phyloP scores from a whole-genome alignment of 257 asterid species.

The Fraxinus cuspidata region DNA sequence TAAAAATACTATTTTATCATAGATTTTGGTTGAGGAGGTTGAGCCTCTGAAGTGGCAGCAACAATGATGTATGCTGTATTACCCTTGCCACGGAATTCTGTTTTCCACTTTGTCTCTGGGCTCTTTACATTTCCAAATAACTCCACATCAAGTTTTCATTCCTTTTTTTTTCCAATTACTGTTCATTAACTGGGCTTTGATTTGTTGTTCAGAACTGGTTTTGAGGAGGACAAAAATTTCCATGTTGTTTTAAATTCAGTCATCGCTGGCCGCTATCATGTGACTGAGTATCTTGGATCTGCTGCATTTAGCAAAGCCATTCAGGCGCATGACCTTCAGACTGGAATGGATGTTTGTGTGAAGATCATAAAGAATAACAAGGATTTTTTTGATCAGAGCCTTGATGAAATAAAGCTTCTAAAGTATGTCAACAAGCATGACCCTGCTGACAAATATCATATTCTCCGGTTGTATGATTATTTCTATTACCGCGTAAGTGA shows the following conservation, averaged over 20 bases:
- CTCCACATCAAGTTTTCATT: background rate
- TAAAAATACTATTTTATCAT: background rate
- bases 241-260: constrained; percentile 87
- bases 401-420: constrained; percentile 98
- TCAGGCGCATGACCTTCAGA: constrained; percentile 99
- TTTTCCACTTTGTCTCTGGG: background rate
- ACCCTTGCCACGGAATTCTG: background rate
- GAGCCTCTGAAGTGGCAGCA: background rate
- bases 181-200: constrained; percentile 32
- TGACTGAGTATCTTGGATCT: constrained; percentile 98
- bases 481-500: constrained; percentile 90
- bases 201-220: constrained; percentile 80
- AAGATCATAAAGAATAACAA: constrained; percentile 97
- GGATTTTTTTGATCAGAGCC: constrained; percentile 98
- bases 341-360: constrained; percentile 99
- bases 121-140: background rate
- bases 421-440: constrained; percentile 94
- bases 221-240: constrained; percentile 98
- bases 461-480: constrained; percentile 92
- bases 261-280: constrained; percentile 96
- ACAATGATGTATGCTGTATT: background rate
- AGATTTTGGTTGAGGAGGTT: background rate
- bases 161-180: background rate
- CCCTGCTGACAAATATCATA: constrained; percentile 95
- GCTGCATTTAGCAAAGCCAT: constrained; percentile 99